Conservation (phyloP, 2,329 filamentous ascomycete genomes). For the Paradendryphiella salina region DNA sequence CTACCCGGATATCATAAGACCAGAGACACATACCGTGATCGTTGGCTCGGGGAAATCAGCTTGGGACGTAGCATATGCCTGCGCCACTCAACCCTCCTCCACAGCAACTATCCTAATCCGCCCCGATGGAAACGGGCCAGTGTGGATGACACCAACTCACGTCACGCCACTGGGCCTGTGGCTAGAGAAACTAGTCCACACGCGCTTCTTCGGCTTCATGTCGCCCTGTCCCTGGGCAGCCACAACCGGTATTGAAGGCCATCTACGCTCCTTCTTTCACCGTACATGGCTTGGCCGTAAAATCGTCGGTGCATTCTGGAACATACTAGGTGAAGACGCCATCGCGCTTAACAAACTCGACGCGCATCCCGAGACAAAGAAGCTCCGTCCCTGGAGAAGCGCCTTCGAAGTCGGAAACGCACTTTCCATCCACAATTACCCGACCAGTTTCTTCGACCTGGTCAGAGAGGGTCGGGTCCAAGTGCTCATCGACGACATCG, state of each 20-base stretch:
- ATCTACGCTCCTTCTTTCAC: slow-evolving; percentile 61
- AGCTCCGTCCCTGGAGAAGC: slow-evolving; percentile 49
- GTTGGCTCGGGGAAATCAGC: slow-evolving; percentile 66
- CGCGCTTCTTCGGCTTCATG: slow-evolving; percentile 72
- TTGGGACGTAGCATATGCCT: slow-evolving; percentile 65
- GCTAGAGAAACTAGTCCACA: slow-evolving; percentile 69
- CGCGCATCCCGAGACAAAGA: slow-evolving; percentile 47
- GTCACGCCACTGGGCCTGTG: slow-evolving; percentile 70
- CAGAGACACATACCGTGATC: slow-evolving; percentile 51
- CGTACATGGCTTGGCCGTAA: slow-evolving; percentile 60
- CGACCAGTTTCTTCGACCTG: slow-evolving; percentile 60
- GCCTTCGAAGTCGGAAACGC: slow-evolving; percentile 59
- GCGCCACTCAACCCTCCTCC: slow-evolving; percentile 47
- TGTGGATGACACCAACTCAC: slow-evolving; percentile 62
- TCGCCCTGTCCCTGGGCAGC: slow-evolving; percentile 73
- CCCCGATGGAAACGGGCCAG: slow-evolving; percentile 61
- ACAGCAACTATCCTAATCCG: slow-evolving; percentile 64
- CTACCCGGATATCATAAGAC: slow-evolving; percentile 42
- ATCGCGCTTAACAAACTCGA: slow-evolving; percentile 54
- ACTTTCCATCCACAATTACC: slow-evolving; percentile 65
- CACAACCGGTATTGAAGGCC: slow-evolving; percentile 60
- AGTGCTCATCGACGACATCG: slow-evolving; percentile 60
- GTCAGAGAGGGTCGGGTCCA: slow-evolving; percentile 58
- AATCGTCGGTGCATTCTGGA: slow-evolving; percentile 61
- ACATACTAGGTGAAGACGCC: slow-evolving; percentile 59